Conservation (phyloP, 768 basidiomycete genomes). For the Tylopilus vinaceipallidus region DNA sequence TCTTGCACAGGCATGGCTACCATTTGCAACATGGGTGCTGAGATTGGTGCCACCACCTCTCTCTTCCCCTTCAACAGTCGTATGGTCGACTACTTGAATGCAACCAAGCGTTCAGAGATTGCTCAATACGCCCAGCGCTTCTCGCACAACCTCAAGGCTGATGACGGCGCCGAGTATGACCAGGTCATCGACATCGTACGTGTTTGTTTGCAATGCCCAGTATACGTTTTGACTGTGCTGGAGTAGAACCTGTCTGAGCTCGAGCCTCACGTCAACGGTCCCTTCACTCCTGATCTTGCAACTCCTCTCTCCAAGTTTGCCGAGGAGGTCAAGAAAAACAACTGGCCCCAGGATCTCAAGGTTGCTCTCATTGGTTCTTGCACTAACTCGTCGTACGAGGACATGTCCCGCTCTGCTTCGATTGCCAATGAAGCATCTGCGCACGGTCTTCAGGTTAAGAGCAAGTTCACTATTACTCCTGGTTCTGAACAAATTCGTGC, state of each 20-base stretch:
- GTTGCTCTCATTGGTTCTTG: conserved; percentile 98
- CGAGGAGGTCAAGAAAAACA: conserved; percentile 86
- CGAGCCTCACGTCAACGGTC: conserved; percentile 99
- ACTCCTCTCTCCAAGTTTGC: conserved; percentile 98
- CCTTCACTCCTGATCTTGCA: conserved; percentile 99
- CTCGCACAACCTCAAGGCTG: conserved; percentile 86
- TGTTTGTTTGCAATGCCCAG: conserved; percentile 6
- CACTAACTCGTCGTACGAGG: conserved; percentile 99
- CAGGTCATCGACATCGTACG: conserved; percentile 87
- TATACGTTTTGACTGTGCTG: not conserved
- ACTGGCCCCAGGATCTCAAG: conserved; percentile 96
- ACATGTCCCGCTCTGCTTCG: conserved; percentile 96
- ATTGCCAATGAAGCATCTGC: conserved; percentile 86
- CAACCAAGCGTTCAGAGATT: conserved; percentile 89
- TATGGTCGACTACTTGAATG: conserved; percentile 90
- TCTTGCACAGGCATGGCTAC: conserved; percentile 99
- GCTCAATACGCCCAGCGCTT: conserved; percentile 88
- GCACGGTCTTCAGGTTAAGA: conserved; percentile 87
- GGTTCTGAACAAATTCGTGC: conserved; percentile 98
- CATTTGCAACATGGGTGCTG: conserved; percentile 99
- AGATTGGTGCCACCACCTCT: conserved; percentile 98
- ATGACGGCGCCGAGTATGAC: conserved; percentile 90
- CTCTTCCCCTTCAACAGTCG: conserved; percentile 98
- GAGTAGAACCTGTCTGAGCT: conserved; percentile 88
- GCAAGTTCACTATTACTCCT: conserved; percentile 97